Conservation (phyloP, 2,329 filamentous ascomycete genomes). For the Fusarium phyllophilum region DNA sequence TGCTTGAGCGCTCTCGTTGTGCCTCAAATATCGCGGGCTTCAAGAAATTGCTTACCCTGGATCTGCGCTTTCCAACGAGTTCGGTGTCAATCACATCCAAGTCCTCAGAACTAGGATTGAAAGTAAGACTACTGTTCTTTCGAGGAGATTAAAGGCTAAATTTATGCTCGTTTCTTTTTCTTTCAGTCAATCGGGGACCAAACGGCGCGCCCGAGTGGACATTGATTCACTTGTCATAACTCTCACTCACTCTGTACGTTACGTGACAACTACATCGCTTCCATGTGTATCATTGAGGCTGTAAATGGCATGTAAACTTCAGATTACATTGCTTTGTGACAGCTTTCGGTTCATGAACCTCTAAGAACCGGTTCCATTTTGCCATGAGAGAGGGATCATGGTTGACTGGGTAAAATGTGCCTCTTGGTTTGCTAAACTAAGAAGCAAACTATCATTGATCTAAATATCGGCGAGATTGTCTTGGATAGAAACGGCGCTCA, state of each 20-base stretch:
- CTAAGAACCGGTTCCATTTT: background rate
- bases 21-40: too few relatives aligned
- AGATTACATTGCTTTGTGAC: accelerated
- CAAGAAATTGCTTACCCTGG: background rate
- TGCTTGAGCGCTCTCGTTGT: background rate
- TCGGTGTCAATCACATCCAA: background rate
- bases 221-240: accelerated
- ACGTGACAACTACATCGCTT: accelerated
- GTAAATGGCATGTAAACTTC: background rate
- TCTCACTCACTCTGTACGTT: accelerated
- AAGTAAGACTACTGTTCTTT: too few relatives aligned
- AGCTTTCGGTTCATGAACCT: accelerated
- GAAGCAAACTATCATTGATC: background rate
- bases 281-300: accelerated
- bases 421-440: background rate
- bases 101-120: background rate
- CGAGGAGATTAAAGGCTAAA: too few relatives aligned
- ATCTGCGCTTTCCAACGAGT: accelerated
- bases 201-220: too few relatives aligned
- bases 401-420: too few relatives aligned
- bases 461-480: too few relatives aligned
- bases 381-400: background rate
- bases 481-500: too few relatives aligned
- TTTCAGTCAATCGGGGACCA: background rate
- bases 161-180: accelerated